Evolutionary conservation across 2,329 filamentous ascomycete genomes (phyloP).

Genomic region (Colletotrichum chlorophyti): DNA sequence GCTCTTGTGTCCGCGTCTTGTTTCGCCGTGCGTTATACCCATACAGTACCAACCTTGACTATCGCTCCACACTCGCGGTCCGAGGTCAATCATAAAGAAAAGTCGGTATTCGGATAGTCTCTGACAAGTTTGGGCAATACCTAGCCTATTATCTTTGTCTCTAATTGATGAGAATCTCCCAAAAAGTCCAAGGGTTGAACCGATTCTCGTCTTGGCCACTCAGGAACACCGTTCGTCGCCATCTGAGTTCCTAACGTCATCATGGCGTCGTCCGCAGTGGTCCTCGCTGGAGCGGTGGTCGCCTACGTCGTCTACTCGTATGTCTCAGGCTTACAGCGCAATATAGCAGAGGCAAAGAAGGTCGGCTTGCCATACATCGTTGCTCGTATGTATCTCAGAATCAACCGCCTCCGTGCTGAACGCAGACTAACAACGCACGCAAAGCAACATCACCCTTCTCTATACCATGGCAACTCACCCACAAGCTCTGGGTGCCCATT

Average conservation of each 20-base stretch:
- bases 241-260: not conserved
- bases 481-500: conserved; percentile 60
- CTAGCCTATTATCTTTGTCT: too few relatives aligned
- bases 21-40: not conserved
- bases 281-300: conserved; percentile 41
- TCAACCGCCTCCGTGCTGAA: not conserved
- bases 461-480: conserved; percentile 61
- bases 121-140: too few relatives aligned
- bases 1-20: not conserved
- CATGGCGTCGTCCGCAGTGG: conserved; percentile 45
- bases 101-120: not conserved
- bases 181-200: too few relatives aligned
- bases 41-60: too few relatives aligned
- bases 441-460: conserved; percentile 58
- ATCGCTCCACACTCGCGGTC: too few relatives aligned
- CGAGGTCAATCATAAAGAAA: too few relatives aligned
- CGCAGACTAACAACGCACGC: not conserved
- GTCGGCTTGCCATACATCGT: conserved; percentile 60
- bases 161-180: too few relatives aligned
- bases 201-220: not conserved
- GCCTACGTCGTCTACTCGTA: conserved; percentile 41
- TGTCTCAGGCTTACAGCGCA: conserved; percentile 45
- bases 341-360: conserved; percentile 57
- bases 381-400: conserved; percentile 51
- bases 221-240: not conserved